A percentile compares a stretch with the other conserved stretches of the same genome.
These are phyloP conservation scores for Cadophora luteo-olivacea DNA, from an alignment of 2,329 filamentous ascomycete genomes.

Conservation along the genomic window DNA sequence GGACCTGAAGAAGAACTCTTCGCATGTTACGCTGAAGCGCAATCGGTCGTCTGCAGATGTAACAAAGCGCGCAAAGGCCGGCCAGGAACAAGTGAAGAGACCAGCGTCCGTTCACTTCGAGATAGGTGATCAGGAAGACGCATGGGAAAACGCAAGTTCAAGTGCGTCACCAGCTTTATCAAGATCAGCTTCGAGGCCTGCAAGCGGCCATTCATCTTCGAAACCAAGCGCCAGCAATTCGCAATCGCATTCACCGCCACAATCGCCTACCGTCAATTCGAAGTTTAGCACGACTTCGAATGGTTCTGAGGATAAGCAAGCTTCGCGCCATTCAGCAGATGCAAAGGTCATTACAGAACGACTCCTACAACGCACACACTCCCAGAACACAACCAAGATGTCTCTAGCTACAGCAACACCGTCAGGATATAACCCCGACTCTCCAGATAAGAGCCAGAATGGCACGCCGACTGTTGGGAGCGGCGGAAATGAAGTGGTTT, in stretches of 20 bases:
- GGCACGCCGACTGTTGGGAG: slow-evolving; percentile 36
- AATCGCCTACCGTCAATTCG: slow-evolving; percentile 28
- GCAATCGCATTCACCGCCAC: slow-evolving; percentile 38
- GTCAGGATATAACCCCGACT: slow-evolving; percentile 46
- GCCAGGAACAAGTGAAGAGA: slow-evolving; percentile 58
- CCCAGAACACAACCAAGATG: slow-evolving; percentile 66
- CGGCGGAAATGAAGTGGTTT: slow-evolving; percentile 56
- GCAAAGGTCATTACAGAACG: slow-evolving; percentile 72
- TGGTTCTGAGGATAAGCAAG: slow-evolving; percentile 40
- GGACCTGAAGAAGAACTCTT: slow-evolving; percentile 57
- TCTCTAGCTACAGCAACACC: slow-evolving; percentile 59
- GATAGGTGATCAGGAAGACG: slow-evolving; percentile 62
- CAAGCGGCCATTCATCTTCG: slow-evolving; percentile 54
- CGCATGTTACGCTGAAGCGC: slow-evolving; percentile 62
- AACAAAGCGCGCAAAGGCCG: slow-evolving; percentile 56
- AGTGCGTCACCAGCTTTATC: slow-evolving; percentile 66
- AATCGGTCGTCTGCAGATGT: slow-evolving; percentile 66
- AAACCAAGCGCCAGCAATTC: slow-evolving; percentile 48
- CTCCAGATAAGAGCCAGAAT: slow-evolving; percentile 36
- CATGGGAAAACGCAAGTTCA: slow-evolving; percentile 71
- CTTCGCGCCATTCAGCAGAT: slow-evolving; percentile 55
- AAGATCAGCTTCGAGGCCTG: slow-evolving; percentile 48
- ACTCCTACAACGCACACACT: slow-evolving; percentile 68
- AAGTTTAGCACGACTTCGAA: slow-evolving; percentile 22
- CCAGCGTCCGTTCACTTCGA: slow-evolving; percentile 67